Conservation (phyloP, 768 basidiomycete species). For the Lentinus tigrinus region DNA sequence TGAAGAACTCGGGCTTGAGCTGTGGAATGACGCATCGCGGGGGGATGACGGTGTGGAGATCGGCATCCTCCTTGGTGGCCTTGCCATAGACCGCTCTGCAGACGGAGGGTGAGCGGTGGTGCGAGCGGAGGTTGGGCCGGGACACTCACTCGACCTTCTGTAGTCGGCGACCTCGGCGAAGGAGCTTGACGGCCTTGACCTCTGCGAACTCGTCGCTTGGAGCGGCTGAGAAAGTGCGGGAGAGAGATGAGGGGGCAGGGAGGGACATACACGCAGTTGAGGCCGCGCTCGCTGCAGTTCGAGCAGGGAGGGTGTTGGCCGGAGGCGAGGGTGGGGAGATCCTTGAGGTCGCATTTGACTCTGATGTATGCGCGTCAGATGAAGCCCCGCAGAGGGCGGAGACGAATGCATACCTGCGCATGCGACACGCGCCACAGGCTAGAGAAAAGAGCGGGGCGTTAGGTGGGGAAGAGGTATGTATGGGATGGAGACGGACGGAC, state of each 20-base stretch:
- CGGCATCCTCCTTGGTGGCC: slow-evolving; percentile 44
- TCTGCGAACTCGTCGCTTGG: slow-evolving; percentile 88
- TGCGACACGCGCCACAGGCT: slow-evolving; percentile 94
- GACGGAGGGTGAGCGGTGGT: slow-evolving; percentile 5
- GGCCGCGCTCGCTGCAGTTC: slow-evolving; percentile 84
- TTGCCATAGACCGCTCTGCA: slow-evolving; percentile 78
- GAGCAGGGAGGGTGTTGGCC: slow-evolving; percentile 60
- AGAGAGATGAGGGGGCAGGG: not conserved
- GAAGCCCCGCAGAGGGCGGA: slow-evolving; percentile 1
- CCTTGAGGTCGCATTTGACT: slow-evolving; percentile 93
- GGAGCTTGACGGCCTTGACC: slow-evolving; percentile 84
- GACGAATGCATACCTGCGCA: slow-evolving; percentile 59
- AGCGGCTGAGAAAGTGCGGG: slow-evolving; percentile 6
- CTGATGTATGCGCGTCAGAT: slow-evolving; percentile 35
- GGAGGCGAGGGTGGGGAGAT: slow-evolving; percentile 55
- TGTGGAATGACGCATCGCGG: slow-evolving; percentile 63
- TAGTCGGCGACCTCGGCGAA: slow-evolving; percentile 73
- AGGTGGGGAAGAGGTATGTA: slow-evolving; percentile 22
- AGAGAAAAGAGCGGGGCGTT: slow-evolving; percentile 54
- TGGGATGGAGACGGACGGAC: slow-evolving; percentile 33
- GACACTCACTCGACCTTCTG: slow-evolving; percentile 79
- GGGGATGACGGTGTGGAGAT: slow-evolving; percentile 35
- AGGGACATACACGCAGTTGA: slow-evolving; percentile 86
- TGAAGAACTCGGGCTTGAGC: slow-evolving; percentile 77
- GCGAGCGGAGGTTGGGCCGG: not conserved